phyloP scores from a whole-genome alignment of 2,329 filamentous ascomycete species.

The Talaromyces piceae region DNA sequence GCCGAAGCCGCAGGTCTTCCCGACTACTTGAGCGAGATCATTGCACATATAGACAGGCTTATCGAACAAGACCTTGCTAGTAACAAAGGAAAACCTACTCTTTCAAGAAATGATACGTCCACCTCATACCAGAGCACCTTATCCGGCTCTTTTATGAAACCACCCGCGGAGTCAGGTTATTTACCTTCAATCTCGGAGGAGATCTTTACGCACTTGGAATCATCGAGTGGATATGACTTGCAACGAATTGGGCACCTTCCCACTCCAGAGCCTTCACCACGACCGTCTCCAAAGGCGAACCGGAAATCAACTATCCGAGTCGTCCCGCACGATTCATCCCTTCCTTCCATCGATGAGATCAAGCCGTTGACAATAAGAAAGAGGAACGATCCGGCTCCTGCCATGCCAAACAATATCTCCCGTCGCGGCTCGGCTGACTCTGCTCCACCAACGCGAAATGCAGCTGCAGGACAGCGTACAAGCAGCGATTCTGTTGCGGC shows the following conservation, averaged over 20 bases:
- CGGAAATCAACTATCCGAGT: conserved; percentile 48
- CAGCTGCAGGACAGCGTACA: conserved; percentile 11
- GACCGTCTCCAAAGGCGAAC: conserved; percentile 13
- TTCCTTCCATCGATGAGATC: conserved; percentile 36
- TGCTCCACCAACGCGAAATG: conserved; percentile 8
- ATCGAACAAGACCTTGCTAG: conserved; percentile 37
- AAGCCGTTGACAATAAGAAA: conserved; percentile 53
- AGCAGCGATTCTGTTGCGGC: conserved; percentile 15
- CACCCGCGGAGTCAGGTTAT: conserved; percentile 16
- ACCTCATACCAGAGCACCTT: conserved; percentile 4
- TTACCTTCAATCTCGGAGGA: conserved; percentile 50
- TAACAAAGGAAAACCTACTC: conserved; percentile 11
- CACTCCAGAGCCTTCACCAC: conserved; percentile 7
- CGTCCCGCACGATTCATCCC: conserved; percentile 44
- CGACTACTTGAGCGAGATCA: conserved; percentile 51
- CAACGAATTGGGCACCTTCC: conserved; percentile 8
- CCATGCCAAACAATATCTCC: conserved; percentile 11
- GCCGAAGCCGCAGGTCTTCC: conserved; percentile 38
- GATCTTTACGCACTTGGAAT: conserved; percentile 15
- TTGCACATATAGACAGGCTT: conserved; percentile 52
- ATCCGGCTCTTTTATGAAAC: conserved; percentile 15
- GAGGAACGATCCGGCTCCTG: conserved; percentile 19
- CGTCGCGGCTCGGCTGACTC: conserved; percentile 11
- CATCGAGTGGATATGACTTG: conserved; percentile 10
- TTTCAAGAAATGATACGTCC: background rate